These are phyloP conservation scores for Pleochaeta shiraiana DNA, from an alignment of 2,329 filamentous ascomycete species.

Conservation along the genomic window DNA sequence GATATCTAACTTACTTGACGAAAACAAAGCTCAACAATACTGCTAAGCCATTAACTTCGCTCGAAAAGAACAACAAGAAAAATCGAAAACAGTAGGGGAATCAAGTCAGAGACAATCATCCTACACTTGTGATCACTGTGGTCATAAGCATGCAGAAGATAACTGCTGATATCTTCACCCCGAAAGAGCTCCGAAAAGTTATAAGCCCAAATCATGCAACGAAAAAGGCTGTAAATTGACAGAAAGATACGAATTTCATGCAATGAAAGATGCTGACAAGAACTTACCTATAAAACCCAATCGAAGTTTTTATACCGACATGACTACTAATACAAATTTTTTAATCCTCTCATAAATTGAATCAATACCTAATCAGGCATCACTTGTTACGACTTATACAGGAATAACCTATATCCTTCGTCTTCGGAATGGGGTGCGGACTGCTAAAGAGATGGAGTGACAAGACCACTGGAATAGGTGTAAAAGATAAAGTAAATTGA, in stretches of 20 bases:
- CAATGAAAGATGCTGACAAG: neutral
- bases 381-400: no score
- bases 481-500: no score
- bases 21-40: conserved; percentile 2
- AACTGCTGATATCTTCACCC: conserved; percentile 3
- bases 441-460: no score
- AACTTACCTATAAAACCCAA: neutral
- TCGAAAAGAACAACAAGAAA: neutral
- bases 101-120: no score
- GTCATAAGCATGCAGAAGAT: neutral
- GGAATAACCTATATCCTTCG: no score
- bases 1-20: conserved; percentile 1
- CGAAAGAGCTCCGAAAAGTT: conserved; percentile 1
- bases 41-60: neutral
- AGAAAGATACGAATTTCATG: neutral
- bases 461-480: no score
- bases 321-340: no score
- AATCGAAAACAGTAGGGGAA: neutral
- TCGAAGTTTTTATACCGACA: no score
- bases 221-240: neutral
- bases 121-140: neutral
- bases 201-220: neutral
- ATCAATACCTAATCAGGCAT: no score
- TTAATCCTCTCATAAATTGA: no score
- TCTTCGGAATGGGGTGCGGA: no score